Evolutionary conservation across 2,329 filamentous ascomycete species (phyloP), one percentile per base, ranked within the genome.

Genomic region (Diaporthe eres): DNA sequence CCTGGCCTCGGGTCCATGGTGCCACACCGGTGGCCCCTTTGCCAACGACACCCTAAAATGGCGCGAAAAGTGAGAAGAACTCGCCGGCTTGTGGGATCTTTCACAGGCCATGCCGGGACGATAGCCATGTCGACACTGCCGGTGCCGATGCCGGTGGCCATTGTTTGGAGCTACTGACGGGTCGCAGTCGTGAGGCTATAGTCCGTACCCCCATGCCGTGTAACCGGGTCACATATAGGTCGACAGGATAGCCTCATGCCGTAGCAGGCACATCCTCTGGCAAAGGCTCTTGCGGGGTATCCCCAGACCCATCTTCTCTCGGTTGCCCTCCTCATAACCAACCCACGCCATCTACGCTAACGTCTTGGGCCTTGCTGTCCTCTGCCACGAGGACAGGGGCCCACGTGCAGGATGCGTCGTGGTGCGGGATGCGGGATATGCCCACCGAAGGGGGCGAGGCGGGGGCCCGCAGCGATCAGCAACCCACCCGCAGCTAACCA

Each of bases 21-120:
- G 61, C 25, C 61, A 65, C 61, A 65, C 61, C 61, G 61, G 42
- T 67, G 51, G 51, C 28, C 61, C 19, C 51, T 42, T 68, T 68
- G 65, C 47, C 31, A 68, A 53, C 65, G 34, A 70, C 37, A 13
- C 65, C 47, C 49, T 70, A 70, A 70, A 55, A 70, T 70, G 65
- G 65, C 17, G 65, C n/a, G 49, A 55, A 55, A 55, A 55, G 22
- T 53, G 65, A 68, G 65, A 68, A 53, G 22, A 2, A 44, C 3
- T 67, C n/a, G 61, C 25, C 4, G 22, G 61, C 61, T 13, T 13
- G 22, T 37, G n/a, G 58, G 4, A 1, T 37, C 2, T 17, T 9
- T 51, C 49, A 55, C 31, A 37, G 34, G 31, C 57, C 22, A n/a
- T 61, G 34, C 9, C 22, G 17, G 31, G 57, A 28, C 39, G 15